Conservation (phyloP, 306 rosid species). For the Sindora glabra region DNA sequence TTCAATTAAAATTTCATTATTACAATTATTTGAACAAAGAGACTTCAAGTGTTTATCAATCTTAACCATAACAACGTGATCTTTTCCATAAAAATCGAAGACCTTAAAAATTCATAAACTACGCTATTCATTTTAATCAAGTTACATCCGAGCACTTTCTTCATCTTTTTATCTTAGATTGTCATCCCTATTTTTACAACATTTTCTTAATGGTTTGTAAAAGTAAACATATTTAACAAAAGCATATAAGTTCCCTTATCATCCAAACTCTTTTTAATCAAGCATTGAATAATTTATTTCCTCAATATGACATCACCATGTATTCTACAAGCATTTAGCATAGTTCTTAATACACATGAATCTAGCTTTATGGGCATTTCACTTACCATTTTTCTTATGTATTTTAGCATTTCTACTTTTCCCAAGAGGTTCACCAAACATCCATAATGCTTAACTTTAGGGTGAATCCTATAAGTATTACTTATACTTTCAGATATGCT, state of each 20-base stretch:
- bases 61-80: slow-evolving; percentile 8
- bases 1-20: background rate
- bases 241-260: slow-evolving; percentile 35
- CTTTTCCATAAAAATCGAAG: slow-evolving; percentile 14
- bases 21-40: slow-evolving; percentile 1
- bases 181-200: slow-evolving; percentile 27
- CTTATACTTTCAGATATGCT: slow-evolving; percentile 29
- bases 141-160: slow-evolving; percentile 38
- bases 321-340: slow-evolving; percentile 40
- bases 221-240: slow-evolving; percentile 37
- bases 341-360: slow-evolving; percentile 34
- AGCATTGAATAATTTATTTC: slow-evolving; percentile 16
- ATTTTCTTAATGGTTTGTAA: slow-evolving; percentile 29
- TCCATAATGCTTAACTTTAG: slow-evolving; percentile 34
- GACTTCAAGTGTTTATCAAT: slow-evolving; percentile 31
- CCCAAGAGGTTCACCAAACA: slow-evolving; percentile 48
- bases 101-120: slow-evolving; percentile 26
- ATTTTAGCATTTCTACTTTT: slow-evolving; percentile 37
- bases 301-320: slow-evolving; percentile 34
- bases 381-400: slow-evolving; percentile 26
- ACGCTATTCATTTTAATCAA: slow-evolving; percentile 25
- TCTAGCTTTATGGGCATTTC: slow-evolving; percentile 43
- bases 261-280: slow-evolving; percentile 29
- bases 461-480: slow-evolving; percentile 16
- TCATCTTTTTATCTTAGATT: slow-evolving; percentile 29